Conservation (phyloP, 73 alveolate genomes). For the Paramecium octaurelia region DNA sequence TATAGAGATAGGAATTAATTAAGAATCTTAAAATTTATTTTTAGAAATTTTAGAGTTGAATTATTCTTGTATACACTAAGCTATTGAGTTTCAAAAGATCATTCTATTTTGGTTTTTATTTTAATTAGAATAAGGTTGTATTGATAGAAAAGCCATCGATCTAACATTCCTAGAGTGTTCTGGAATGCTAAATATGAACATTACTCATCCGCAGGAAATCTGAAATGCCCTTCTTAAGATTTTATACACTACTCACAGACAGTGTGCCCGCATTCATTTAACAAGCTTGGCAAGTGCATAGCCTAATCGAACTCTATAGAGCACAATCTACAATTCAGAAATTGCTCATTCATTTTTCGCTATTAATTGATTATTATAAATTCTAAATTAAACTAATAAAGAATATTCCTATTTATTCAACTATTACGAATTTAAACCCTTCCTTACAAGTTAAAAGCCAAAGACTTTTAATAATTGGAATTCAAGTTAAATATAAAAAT, state of each 20-base stretch:
- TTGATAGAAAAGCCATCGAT: constrained; percentile 21
- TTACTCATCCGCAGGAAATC: constrained; percentile 39
- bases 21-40: background rate
- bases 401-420: background rate
- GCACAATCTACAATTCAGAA: background rate
- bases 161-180: background rate
- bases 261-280: constrained; percentile 35
- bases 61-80: background rate
- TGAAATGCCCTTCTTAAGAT: background rate
- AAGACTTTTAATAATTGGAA: background rate
- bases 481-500: background rate
- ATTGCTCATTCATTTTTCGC: background rate
- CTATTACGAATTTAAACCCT: background rate
- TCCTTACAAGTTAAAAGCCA: background rate
- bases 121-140: background rate
- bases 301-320: background rate
- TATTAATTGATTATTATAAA: background rate
- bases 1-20: background rate
- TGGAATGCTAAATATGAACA: background rate
- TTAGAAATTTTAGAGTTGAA: background rate
- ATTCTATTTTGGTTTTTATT: background rate
- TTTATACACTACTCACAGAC: background rate
- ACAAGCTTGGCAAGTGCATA: background rate
- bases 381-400: background rate
- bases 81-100: background rate